phyloP scores from a whole-genome alignment of 805 yeast genomes.

The Candida ortonii region DNA sequence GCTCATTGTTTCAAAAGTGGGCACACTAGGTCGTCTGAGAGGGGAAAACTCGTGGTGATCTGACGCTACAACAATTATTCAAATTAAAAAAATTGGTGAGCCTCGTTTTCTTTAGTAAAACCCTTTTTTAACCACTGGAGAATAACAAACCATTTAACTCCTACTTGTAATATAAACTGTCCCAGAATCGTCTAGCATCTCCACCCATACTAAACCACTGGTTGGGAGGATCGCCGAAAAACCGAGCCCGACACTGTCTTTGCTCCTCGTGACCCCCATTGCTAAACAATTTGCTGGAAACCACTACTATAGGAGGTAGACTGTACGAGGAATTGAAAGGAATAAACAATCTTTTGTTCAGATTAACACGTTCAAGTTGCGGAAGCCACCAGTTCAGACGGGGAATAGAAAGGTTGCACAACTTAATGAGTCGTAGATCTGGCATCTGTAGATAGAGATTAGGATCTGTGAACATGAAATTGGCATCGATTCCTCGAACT shows the following conservation, averaged over 20 bases:
- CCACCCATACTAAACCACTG: conserved; percentile 22
- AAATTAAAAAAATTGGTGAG: conserved; percentile 3
- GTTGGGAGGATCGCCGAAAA: conserved; percentile 20
- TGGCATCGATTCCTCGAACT: conserved; percentile 24
- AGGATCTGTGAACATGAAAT: conserved; percentile 14
- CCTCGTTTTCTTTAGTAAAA: background rate
- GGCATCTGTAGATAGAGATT: conserved; percentile 7
- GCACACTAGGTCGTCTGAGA: too few species aligned
- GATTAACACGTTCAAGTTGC: conserved; percentile 16
- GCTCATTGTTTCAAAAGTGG: conserved; percentile 16
- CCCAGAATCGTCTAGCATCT: conserved; percentile 17
- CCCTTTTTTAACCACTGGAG: background rate
- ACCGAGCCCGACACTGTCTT: conserved; percentile 18
- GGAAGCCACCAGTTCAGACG: conserved; percentile 27
- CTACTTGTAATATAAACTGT: conserved; percentile 14
- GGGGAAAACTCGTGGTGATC: too few species aligned
- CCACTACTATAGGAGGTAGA: conserved; percentile 23
- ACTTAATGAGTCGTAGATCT: conserved; percentile 13
- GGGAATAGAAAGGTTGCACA: conserved; percentile 24
- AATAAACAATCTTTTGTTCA: conserved; percentile 10
- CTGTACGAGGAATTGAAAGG: conserved; percentile 8
- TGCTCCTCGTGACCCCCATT: conserved; percentile 13
- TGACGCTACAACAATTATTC: too few species aligned
- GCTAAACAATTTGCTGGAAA: conserved; percentile 36
- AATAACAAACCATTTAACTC: background rate